Evolutionary conservation across 2,329 filamentous ascomycete genomes (phyloP).

Genomic region (Colletotrichum neosansevieriae): DNA sequence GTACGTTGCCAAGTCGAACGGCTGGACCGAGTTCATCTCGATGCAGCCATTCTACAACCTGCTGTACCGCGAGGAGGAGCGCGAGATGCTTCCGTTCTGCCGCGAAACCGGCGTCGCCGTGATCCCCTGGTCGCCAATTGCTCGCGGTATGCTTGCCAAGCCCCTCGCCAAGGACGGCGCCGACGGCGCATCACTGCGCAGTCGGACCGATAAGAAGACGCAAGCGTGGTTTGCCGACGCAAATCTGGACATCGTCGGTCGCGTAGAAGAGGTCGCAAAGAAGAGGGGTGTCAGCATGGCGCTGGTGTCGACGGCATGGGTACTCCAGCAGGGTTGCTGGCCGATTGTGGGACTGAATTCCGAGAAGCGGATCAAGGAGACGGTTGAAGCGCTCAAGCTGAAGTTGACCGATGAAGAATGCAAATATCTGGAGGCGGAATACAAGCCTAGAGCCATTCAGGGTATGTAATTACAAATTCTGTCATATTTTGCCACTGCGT

Average conservation of each 20-base stretch:
- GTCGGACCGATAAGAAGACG: conserved; percentile 40
- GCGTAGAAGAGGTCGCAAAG: conserved; percentile 65
- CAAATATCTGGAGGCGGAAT: conserved; percentile 66
- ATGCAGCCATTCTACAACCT: conserved; percentile 72
- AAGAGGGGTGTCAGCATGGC: conserved; percentile 72
- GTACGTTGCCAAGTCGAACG: conserved; percentile 48
- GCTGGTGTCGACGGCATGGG: conserved; percentile 74
- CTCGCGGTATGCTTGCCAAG: conserved; percentile 48
- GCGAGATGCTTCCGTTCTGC: conserved; percentile 55
- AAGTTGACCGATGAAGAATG: conserved; percentile 35
- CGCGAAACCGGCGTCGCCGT: conserved; percentile 50
- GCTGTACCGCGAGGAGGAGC: conserved; percentile 70
- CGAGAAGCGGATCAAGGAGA: conserved; percentile 71
- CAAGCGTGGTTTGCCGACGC: conserved; percentile 53
- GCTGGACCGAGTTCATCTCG: conserved; percentile 69
- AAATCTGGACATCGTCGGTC: conserved; percentile 53
- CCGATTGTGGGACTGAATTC: conserved; percentile 73
- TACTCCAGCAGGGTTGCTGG: conserved; percentile 62
- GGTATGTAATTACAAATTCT: conserved; percentile 43
- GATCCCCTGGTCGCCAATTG: conserved; percentile 51
- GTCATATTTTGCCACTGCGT: too few relatives aligned
- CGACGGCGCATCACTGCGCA: conserved; percentile 38
- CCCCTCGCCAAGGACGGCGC: conserved; percentile 39
- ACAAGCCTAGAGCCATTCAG: conserved; percentile 58
- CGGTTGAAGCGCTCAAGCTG: conserved; percentile 50